phyloP scores from a whole-genome alignment of 768 basidiomycete species.

The Tephrocybe sp. region DNA sequence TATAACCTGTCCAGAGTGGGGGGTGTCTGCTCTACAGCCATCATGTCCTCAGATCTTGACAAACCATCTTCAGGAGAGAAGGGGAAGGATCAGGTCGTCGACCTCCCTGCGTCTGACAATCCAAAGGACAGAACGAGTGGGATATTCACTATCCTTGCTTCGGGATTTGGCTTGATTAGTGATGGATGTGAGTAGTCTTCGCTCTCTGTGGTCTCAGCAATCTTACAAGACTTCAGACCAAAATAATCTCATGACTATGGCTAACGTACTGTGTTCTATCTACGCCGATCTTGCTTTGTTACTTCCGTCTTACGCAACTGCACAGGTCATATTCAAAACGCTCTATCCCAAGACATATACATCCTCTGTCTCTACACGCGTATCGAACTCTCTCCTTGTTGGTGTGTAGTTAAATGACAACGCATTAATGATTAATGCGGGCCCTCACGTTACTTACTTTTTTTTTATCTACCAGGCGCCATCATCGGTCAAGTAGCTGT shows the following conservation, averaged over 20 bases:
- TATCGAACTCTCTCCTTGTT: slow-evolving; percentile 69
- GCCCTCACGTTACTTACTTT: background rate
- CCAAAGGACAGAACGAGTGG: slow-evolving; percentile 47
- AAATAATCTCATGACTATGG: slow-evolving; percentile 70
- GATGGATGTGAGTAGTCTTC: slow-evolving; percentile 47
- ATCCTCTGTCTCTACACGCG: slow-evolving; percentile 56
- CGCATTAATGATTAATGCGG: slow-evolving; percentile 42
- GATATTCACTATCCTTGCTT: slow-evolving; percentile 61
- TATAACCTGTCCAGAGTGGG: too few relatives aligned
- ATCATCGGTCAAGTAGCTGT: slow-evolving; percentile 55
- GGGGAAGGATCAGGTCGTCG: background rate
- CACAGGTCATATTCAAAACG: slow-evolving; percentile 53
- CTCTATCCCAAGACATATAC: slow-evolving; percentile 67
- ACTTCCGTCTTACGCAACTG: background rate
- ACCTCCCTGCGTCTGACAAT: background rate
- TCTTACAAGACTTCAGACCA: slow-evolving; percentile 43
- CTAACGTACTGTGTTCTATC: slow-evolving; percentile 41
- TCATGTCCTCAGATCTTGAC: slow-evolving; percentile 31
- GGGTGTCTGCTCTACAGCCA: slow-evolving; percentile 1
- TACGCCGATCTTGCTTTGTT: background rate
- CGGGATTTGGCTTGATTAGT: slow-evolving; percentile 63
- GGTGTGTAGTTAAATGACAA: slow-evolving; percentile 35
- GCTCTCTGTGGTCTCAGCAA: background rate
- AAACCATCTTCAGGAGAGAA: slow-evolving; percentile 31
- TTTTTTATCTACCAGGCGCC: slow-evolving; percentile 22